Evolutionary conservation across 495 filamentous ascomycete species (phyloP).

Genomic region (Rostrohypoxylon terebratum): DNA sequence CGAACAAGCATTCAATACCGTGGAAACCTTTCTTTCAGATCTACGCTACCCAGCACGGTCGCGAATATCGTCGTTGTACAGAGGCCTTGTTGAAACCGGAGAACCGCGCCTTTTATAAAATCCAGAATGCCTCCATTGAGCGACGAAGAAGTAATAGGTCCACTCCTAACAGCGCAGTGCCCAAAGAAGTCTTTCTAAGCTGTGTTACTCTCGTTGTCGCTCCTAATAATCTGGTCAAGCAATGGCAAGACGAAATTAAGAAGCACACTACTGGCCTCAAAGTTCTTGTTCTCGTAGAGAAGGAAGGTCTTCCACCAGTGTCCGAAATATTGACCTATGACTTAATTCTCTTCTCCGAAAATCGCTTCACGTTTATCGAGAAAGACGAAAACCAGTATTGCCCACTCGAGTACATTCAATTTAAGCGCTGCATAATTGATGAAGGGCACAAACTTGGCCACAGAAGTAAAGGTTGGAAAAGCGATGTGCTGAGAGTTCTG

Average conservation of each 20-base stretch:
- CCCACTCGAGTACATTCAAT: conserved; percentile 77
- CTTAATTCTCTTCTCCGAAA: conserved; percentile 80
- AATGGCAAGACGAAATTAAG: conserved; percentile 73
- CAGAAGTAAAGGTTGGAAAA: conserved; percentile 64
- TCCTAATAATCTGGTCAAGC: conserved; percentile 74
- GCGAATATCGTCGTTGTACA: conserved; percentile 63
- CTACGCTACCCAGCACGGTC: conserved; percentile 46
- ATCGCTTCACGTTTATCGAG: conserved; percentile 75
- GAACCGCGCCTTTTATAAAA: conserved; percentile 54
- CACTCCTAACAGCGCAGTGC: conserved; percentile 43
- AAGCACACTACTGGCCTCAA: conserved; percentile 78
- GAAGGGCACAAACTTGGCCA: conserved; percentile 87
- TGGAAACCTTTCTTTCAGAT: conserved; percentile 72
- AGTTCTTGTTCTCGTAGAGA: conserved; percentile 67
- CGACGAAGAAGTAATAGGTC: conserved; percentile 58
- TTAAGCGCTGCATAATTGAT: conserved; percentile 88
- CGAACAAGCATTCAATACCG: conserved; percentile 72
- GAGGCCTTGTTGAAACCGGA: conserved; percentile 59
- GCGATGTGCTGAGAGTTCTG: conserved; percentile 74
- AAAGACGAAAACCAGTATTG: conserved; percentile 34
- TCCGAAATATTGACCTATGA: conserved; percentile 76
- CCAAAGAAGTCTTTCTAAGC: conserved; percentile 70
- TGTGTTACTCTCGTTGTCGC: conserved; percentile 77
- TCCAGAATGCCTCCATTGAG: conserved; percentile 48
- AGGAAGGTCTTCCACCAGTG: conserved; percentile 66